phyloP scores from a whole-genome alignment of 2,329 filamentous ascomycete genomes.

The Neofusicoccum ribis region DNA sequence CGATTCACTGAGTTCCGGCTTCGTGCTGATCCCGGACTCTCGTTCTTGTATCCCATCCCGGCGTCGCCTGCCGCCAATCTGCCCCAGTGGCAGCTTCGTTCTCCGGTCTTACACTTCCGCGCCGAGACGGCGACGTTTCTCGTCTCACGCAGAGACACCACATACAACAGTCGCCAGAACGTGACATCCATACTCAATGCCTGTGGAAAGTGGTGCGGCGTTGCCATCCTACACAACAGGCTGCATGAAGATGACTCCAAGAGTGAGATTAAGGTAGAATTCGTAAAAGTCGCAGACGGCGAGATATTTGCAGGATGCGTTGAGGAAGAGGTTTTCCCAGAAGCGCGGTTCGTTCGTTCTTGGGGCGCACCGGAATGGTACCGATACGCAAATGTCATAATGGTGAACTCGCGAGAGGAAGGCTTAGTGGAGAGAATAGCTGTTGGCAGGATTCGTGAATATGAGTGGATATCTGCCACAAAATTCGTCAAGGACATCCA shows the following conservation, averaged over 20 bases:
- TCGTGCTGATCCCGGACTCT: background rate
- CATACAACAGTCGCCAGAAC: background rate
- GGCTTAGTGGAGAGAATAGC: conserved; percentile 15
- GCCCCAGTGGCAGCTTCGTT: background rate
- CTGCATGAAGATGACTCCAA: background rate
- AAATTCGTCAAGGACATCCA: background rate
- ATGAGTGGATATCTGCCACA: background rate
- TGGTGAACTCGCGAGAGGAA: background rate
- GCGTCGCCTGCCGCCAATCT: background rate
- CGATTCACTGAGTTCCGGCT: background rate
- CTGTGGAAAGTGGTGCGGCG: background rate
- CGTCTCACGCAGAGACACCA: background rate
- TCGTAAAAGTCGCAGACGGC: conserved; percentile 57
- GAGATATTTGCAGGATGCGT: conserved; percentile 40
- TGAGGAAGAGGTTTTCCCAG: background rate
- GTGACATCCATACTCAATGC: background rate
- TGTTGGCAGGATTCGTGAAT: background rate
- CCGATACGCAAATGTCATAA: background rate
- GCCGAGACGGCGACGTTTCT: background rate
- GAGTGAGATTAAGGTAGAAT: conserved; percentile 47
- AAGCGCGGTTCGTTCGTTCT: background rate
- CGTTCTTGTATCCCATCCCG: background rate
- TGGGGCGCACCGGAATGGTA: background rate
- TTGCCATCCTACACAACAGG: background rate
- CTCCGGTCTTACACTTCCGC: background rate